Conservation (phyloP, 2,329 filamentous ascomycete species). For the Pseudopyricularia cyperi region DNA sequence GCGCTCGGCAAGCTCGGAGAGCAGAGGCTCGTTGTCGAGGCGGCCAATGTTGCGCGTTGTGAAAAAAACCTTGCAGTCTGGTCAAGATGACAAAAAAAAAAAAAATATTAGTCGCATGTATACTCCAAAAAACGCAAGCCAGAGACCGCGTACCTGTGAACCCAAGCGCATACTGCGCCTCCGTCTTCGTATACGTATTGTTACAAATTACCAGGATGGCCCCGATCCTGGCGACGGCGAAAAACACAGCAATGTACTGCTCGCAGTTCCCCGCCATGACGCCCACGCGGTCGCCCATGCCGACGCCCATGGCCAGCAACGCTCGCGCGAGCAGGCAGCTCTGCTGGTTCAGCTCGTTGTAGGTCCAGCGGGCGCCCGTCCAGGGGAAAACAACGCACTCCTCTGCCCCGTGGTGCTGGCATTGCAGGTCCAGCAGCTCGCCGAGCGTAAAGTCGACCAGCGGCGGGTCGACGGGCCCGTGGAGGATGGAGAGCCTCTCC, state of each 20-base stretch:
- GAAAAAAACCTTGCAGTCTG: slow-evolving; percentile 61
- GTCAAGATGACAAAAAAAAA: too few relatives aligned
- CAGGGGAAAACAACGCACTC: slow-evolving; percentile 65
- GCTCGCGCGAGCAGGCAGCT: slow-evolving; percentile 50
- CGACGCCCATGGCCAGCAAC: slow-evolving; percentile 52
- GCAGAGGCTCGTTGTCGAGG: slow-evolving; percentile 47
- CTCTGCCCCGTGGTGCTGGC: slow-evolving; percentile 46
- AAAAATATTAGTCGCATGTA: too few relatives aligned
- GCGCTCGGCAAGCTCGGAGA: slow-evolving; percentile 37
- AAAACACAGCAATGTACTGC: slow-evolving; percentile 69
- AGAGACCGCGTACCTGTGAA: too few relatives aligned
- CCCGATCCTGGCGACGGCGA: slow-evolving; percentile 54
- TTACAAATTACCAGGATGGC: slow-evolving; percentile 52
- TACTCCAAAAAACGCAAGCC: too few relatives aligned
- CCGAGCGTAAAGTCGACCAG: slow-evolving; percentile 60
- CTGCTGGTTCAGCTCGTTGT: slow-evolving; percentile 50
- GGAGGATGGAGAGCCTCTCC: slow-evolving; percentile 44
- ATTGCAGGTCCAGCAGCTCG: slow-evolving; percentile 60
- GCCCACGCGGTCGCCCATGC: slow-evolving; percentile 55
- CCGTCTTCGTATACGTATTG: slow-evolving; percentile 66
- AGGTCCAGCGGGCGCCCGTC: slow-evolving; percentile 64
- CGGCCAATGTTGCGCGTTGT: slow-evolving; percentile 57
- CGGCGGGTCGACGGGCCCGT: slow-evolving; percentile 55
- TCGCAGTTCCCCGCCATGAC: slow-evolving; percentile 71
- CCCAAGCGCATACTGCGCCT: slow-evolving; percentile 57